These are phyloP conservation scores for Pseudocercospora macadamiae DNA, from an alignment of 2,329 filamentous ascomycete species.

Conservation along the genomic window DNA sequence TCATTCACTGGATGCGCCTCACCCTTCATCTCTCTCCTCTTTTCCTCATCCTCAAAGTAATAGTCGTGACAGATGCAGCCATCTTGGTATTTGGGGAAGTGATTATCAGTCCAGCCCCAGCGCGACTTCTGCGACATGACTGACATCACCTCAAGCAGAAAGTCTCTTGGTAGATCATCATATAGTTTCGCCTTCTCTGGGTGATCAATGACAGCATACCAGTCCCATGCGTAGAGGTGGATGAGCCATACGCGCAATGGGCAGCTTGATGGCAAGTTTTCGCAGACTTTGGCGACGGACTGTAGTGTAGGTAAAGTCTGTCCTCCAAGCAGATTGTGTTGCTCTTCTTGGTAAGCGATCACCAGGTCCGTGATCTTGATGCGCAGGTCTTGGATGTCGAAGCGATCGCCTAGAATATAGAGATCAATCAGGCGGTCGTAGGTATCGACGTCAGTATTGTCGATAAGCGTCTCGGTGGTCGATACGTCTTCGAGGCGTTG, in stretches of 20 bases:
- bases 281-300: too few species aligned
- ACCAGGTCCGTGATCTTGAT: neutral
- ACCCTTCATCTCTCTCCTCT: neutral
- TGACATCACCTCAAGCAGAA: neutral
- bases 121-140: neutral
- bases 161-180: too few species aligned
- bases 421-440: conserved; percentile 7
- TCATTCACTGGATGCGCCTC: neutral
- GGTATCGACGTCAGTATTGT: neutral
- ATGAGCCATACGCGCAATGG: too few species aligned
- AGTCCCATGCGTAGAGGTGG: too few species aligned
- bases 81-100: neutral
- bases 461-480: neutral
- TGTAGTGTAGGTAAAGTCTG: neutral
- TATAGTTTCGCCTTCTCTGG: too few species aligned
- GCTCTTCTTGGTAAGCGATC: neutral
- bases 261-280: too few species aligned
- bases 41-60: neutral
- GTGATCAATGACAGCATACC: too few species aligned
- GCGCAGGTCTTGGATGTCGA: conserved; percentile 2
- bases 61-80: neutral
- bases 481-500: neutral
- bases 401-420: conserved; percentile 12
- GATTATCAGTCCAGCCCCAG: neutral
- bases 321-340: neutral